Base-by-base conservation (phyloP, 495 filamentous ascomycete species). In the Entonaema liquescens region DNA sequence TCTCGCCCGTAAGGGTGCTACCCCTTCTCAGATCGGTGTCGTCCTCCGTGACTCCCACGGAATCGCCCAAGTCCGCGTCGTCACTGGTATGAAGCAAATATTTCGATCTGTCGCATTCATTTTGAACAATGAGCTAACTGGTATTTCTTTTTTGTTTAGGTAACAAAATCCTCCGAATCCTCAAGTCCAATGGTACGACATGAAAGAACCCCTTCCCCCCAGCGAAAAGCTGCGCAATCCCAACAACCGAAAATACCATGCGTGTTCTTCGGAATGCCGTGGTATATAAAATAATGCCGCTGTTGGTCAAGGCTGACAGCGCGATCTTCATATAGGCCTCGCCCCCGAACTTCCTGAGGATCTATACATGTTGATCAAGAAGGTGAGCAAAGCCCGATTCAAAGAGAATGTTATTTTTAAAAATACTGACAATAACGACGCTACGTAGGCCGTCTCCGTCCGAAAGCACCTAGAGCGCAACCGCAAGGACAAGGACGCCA, bases 381-480 rank as follows among this genome's bases (percentile, higher is more conserved):
- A 99, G 92, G 94, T 94, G 81, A 74, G 83, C 73, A 9, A 2
- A 25, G n/a, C 19, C 21, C 11, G 0, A n/a, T n/a, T 47, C 49
- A 33, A 12, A 26, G 38, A n/a, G 35, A 23, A 65, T 13, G 35
- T 5, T 19, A 54, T 44, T 11, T 17, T 1, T n/a, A n/a, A 1
- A 23, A 11, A 17, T 65, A 19, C 68, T 76, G 61, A 65, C 52
- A 33, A 94, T 54, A 17, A 36, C 66, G 53, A 36, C 66, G 53
- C 53, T 70, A 58, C 56, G 23, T 54, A 96, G 93, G 95, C 95
- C 76, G 95, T 98, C 79, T 91, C 95, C 79, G 95, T 99, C 86
- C 95, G 96, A 85, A 99, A 99, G 93, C 96, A 98, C 86, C 93
- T 99, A 74, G 94, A 98, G 89, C 91, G 93, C 84, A 99, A 99